Evolutionary conservation across 2,329 filamentous ascomycete genomes (phyloP).

Genomic region (Fusarium sp.): DNA sequence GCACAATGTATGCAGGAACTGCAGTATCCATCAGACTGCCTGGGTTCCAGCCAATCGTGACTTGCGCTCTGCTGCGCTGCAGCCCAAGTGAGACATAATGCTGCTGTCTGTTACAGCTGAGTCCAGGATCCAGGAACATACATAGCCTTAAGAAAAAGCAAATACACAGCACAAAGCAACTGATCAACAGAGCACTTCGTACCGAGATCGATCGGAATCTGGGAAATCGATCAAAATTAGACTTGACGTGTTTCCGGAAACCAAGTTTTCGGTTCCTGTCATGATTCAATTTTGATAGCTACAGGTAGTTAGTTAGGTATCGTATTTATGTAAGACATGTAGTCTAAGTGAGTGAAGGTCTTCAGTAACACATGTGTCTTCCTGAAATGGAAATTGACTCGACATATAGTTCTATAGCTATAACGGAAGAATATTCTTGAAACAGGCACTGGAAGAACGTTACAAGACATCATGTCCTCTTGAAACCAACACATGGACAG

Average conservation of each 20-base stretch:
- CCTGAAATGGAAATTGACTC: neutral
- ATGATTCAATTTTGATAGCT: neutral
- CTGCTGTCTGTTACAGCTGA: conserved; percentile 7
- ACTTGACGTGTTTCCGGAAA: neutral
- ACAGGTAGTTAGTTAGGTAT: neutral
- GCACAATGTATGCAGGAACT: neutral
- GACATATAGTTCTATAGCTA: neutral
- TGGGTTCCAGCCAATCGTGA: neutral
- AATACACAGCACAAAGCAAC: neutral
- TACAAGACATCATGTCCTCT: neutral
- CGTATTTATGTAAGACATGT: neutral
- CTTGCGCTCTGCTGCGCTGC: neutral
- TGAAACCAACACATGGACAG: neutral
- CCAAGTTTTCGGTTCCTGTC: neutral
- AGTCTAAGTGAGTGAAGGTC: neutral
- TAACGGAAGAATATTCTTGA: neutral
- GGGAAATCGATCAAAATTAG: neutral
- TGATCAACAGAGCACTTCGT: neutral
- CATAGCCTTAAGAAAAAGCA: conserved; percentile 5
- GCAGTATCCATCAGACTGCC: neutral
- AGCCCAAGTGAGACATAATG: neutral
- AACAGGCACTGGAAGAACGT: neutral
- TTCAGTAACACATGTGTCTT: neutral
- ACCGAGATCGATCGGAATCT: conserved; percentile 11
- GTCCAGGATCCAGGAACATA: neutral